These are phyloP conservation scores for Blastobotrys chiropterorum DNA, from an alignment of 805 yeast genomes.

Conservation along the genomic window DNA sequence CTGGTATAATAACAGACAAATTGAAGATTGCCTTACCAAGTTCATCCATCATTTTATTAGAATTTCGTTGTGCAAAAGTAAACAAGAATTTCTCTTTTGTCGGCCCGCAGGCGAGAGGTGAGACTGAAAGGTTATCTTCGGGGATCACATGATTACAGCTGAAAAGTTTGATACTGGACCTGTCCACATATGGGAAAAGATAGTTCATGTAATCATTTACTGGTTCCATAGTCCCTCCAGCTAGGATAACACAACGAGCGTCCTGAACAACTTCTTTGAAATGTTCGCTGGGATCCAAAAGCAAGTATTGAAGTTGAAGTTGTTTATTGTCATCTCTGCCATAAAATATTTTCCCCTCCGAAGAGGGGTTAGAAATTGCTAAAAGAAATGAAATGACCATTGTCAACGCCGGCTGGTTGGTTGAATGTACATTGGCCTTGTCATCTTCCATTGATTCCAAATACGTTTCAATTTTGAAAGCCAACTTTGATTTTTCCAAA, in stretches of 20 bases:
- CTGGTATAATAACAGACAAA: constrained; percentile 46
- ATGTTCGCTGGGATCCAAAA: constrained; percentile 70
- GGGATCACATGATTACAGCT: constrained; percentile 86
- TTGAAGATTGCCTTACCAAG: constrained; percentile 46
- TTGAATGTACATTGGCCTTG: background rate
- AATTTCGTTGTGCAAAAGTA: constrained; percentile 58
- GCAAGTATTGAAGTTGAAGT: constrained; percentile 53
- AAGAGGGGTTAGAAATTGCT: constrained; percentile 63
- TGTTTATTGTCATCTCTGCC: constrained; percentile 32
- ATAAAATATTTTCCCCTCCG: constrained; percentile 75
- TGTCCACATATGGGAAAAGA: constrained; percentile 53
- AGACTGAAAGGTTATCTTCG: constrained; percentile 54
- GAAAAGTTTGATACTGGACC: constrained; percentile 43
- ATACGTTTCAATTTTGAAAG: constrained; percentile 75
- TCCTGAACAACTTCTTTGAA: constrained; percentile 61
- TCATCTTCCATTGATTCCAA: constrained; percentile 32
- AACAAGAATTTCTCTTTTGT: constrained; percentile 45
- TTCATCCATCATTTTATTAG: constrained; percentile 37
- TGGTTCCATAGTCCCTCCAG: constrained; percentile 97
- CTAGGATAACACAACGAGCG: constrained; percentile 64
- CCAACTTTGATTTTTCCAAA: constrained; percentile 63
- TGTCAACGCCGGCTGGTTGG: constrained; percentile 40
- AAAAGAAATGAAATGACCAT: constrained; percentile 59
- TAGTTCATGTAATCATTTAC: constrained; percentile 60
- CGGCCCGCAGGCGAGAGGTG: constrained; percentile 38